These are phyloP conservation scores for Suillus sp. DNA, from an alignment of 768 basidiomycete genomes.

Conservation along the genomic window DNA sequence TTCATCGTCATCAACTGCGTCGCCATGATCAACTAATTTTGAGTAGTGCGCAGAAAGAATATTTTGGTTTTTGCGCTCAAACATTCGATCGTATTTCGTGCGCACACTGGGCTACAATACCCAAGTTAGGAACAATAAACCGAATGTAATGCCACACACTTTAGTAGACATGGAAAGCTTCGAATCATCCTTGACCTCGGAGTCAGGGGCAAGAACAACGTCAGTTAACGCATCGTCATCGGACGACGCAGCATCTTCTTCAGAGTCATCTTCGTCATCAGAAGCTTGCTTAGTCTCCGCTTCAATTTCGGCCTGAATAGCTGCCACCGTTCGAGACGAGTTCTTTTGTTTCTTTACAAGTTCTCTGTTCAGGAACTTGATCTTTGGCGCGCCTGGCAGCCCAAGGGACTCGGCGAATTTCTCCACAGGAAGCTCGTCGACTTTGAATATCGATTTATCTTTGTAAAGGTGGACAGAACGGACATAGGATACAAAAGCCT, in stretches of 20 bases:
- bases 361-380: conserved; percentile 79
- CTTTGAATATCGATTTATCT: conserved; percentile 90
- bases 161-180: conserved; percentile 36
- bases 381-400: conserved; percentile 91
- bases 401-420: conserved; percentile 88
- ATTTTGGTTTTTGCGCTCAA: conserved; percentile 92
- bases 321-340: conserved; percentile 49
- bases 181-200: conserved; percentile 12
- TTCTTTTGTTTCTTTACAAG: conserved; percentile 80
- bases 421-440: conserved; percentile 79
- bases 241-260: conserved; percentile 31
- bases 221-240: conserved; percentile 21
- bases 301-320: conserved; percentile 34
- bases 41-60: conserved; percentile 89
- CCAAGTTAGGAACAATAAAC: not conserved
- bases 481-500: conserved; percentile 97
- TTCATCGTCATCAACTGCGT: conserved; percentile 52
- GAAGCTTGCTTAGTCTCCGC: conserved; percentile 21
- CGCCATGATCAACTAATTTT: conserved; percentile 78
- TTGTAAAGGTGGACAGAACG: conserved; percentile 92
- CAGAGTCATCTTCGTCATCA: conserved; percentile 22
- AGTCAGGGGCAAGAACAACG: conserved; percentile 6
- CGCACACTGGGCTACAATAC: conserved; percentile 49
- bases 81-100: conserved; percentile 98
- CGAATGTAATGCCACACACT: conserved; percentile 34